Conservation (phyloP, 1,284 basidiomycete species). For the Tilletia caries region DNA sequence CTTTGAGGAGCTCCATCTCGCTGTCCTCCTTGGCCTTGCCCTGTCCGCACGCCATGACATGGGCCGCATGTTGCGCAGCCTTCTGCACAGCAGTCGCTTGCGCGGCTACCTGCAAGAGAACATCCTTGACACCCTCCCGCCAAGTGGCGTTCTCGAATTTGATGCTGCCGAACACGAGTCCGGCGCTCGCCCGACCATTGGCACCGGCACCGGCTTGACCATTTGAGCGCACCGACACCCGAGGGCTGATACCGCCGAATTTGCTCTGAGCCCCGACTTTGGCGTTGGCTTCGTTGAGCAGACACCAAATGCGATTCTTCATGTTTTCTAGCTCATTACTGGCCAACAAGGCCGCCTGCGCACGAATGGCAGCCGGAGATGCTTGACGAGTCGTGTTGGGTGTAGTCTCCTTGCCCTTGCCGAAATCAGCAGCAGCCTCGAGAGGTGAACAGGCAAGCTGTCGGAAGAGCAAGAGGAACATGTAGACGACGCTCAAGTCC, state of each 20-base stretch:
- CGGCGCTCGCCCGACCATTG: background rate
- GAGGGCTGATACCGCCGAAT: background rate
- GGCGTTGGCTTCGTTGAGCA: slow-evolving; percentile 62
- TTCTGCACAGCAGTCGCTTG: slow-evolving; percentile 56
- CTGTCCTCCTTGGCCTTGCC: slow-evolving; percentile 11
- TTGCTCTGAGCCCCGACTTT: slow-evolving; percentile 14
- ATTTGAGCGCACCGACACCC: background rate
- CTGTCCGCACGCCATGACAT: background rate
- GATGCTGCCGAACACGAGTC: slow-evolving; percentile 25
- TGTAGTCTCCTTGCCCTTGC: background rate
- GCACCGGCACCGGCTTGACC: slow-evolving; percentile 9
- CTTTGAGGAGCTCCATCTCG: slow-evolving; percentile 7
- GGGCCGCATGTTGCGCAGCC: slow-evolving; percentile 18
- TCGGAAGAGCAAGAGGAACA: slow-evolving; percentile 75
- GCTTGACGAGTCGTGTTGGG: background rate
- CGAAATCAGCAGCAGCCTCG: slow-evolving; percentile 56
- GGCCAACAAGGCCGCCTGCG: slow-evolving; percentile 25
- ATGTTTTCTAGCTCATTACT: slow-evolving; percentile 30
- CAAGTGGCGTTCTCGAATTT: slow-evolving; percentile 59
- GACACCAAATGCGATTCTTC: slow-evolving; percentile 73
- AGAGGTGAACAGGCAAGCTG: slow-evolving; percentile 62
- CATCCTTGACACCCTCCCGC: slow-evolving; percentile 61
- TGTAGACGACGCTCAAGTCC: slow-evolving; percentile 72
- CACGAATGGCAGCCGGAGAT: slow-evolving; percentile 15
- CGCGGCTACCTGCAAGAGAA: slow-evolving; percentile 67